Conservation (phyloP, 164 flowering plant species). For the Litsea cubeba region DNA sequence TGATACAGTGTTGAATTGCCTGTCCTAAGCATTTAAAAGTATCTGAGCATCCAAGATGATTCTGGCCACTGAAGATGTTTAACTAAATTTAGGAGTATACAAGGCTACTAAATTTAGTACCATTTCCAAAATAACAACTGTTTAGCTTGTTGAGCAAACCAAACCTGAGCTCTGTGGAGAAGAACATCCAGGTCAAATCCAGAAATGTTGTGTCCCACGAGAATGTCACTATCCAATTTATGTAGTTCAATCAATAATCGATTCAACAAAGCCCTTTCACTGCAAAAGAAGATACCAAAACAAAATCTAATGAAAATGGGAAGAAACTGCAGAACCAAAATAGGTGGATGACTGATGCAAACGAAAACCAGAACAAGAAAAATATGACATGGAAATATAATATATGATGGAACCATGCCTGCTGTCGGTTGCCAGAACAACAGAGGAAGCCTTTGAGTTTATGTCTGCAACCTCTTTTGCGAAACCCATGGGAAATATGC, state of each 20-base stretch:
- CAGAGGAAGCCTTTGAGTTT: conserved; percentile 62
- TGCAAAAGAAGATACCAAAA: conserved; percentile 25
- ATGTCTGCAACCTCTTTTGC: conserved; percentile 58
- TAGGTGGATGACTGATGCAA: background rate
- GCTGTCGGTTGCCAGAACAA: conserved; percentile 60
- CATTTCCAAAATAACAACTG: background rate
- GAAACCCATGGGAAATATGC: conserved; percentile 87
- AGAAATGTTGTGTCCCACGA: conserved; percentile 96
- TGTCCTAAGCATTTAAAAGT: no score
- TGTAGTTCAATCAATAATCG: conserved; percentile 73
- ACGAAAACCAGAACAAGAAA: background rate
- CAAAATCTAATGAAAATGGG: background rate
- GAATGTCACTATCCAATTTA: conserved; percentile 88
- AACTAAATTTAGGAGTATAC: no score
- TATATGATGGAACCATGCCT: conserved; percentile 34
- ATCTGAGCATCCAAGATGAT: no score
- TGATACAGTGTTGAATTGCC: no score
- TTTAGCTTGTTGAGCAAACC: conserved; percentile 2
- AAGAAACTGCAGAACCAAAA: background rate
- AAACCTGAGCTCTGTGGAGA: conserved; percentile 88
- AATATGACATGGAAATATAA: background rate
- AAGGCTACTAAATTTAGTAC: no score
- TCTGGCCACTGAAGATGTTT: no score
- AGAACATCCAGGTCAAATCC: conserved; percentile 97
- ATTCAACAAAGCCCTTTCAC: conserved; percentile 91